phyloP scores from a whole-genome alignment of 2,329 filamentous ascomycete genomes.

The Plectosphaerella sp. region DNA sequence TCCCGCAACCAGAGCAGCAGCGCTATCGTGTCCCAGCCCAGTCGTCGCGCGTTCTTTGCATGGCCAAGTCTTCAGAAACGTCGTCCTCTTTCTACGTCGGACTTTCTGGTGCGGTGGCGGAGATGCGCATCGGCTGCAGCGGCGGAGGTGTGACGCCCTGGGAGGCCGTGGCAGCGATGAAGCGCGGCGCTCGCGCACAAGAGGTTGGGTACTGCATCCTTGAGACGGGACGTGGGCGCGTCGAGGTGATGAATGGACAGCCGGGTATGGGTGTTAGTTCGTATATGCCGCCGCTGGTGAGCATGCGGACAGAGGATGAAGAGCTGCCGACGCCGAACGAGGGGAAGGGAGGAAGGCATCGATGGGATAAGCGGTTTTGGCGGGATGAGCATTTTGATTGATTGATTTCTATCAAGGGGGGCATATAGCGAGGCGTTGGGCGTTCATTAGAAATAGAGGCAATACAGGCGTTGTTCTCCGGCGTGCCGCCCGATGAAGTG shows the following conservation, averaged over 20 bases:
- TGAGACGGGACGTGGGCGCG: neutral
- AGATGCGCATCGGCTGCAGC: conserved; percentile 21
- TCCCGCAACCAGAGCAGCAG: conserved; percentile 22
- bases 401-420: no score
- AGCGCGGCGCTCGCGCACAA: conserved; percentile 6
- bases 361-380: conserved; percentile 2
- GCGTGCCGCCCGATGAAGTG: no score
- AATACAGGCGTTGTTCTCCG: no score
- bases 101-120: conserved; percentile 40
- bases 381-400: neutral
- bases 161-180: conserved; percentile 5
- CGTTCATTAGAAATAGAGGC: no score
- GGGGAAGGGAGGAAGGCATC: neutral
- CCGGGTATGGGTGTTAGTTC: neutral
- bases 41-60: conserved; percentile 34
- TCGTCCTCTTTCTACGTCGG: conserved; percentile 46
- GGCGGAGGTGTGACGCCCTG: neutral
- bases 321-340: neutral
- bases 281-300: neutral
- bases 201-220: conserved; percentile 13
- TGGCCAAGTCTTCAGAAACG: conserved; percentile 41
- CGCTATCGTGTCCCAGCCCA: neutral
- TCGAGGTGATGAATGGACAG: neutral
- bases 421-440: no score
- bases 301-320: neutral